Evolutionary conservation across 495 filamentous ascomycete species (phyloP), one percentile per base, ranked within the genome.

Genomic region (Aspergillus indologenus): DNA sequence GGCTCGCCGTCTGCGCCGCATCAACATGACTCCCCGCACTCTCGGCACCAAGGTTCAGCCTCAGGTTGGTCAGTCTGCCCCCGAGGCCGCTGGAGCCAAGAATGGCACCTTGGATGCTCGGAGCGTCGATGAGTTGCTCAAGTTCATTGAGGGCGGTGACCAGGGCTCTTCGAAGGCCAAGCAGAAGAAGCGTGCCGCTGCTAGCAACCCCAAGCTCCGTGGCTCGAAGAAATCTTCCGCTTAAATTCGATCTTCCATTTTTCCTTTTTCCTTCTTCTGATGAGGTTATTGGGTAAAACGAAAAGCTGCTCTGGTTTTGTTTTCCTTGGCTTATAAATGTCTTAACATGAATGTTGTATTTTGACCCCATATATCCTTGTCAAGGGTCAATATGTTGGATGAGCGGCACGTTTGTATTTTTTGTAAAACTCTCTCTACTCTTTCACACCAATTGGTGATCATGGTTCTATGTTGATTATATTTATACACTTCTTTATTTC

Each of bases 41-140:
- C 68, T 84, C 46, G 78, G 79, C 26, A 76, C 79, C 54, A 71
- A 80, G 60, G 71, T 79, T 51, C 79, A 82, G 68, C 73, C 79
- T 58, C 75, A 78, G 60, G 75, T 82, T 56, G 85, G 84, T 50
- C 84, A 86, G 71, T 71, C 75, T 22, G 73, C 73, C 2, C 73
- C 75, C 3, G 76, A 79, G 56, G 71, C 74, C 46, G 65, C 75
- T 51, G 75, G 70, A 3, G 71, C 78, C n/a, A 68, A 71, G 49
- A 12, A 64, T 73, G 69, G 64, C 61, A 61, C 69, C 31, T 68
- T 90, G 57, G 91, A 95, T 64, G 81, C 83, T 29, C 75, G 91
- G 60, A 92, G 81, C 74, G 87, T 96, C 52, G 91, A 96, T 59
- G 91, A 96, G 67, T 74, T 96, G 51, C 70, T 96, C 64, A 88